A percentile compares a stretch with the other conserved stretches of the same genome.
These are phyloP conservation scores for Salix koriyanagi DNA, from an alignment of 345 rosid genomes.

Conservation along the genomic window DNA sequence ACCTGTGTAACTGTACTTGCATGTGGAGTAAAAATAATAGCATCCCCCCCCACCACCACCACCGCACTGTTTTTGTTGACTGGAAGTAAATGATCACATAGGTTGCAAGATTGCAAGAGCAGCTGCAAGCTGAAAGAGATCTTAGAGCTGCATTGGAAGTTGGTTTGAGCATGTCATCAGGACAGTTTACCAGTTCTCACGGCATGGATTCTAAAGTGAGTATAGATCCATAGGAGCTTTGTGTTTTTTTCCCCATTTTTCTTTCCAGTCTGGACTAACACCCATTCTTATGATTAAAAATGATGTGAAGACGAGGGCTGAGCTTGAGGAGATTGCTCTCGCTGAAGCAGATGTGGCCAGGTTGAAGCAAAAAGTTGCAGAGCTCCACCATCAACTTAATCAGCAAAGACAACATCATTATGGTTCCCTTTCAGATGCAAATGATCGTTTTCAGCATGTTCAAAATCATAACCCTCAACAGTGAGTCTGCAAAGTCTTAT, in stretches of 20 bases:
- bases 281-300: slow-evolving; percentile 29
- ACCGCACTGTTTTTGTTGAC: slow-evolving; percentile 6
- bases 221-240: slow-evolving; percentile 19
- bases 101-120: slow-evolving; percentile 98
- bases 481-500: slow-evolving; percentile 43
- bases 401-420: slow-evolving; percentile 90
- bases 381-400: slow-evolving; percentile 95
- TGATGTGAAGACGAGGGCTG: slow-evolving; percentile 87
- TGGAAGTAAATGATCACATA: slow-evolving; percentile 28
- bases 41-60: too few species aligned
- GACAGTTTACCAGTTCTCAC: slow-evolving; percentile 73
- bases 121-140: slow-evolving; percentile 98
- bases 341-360: slow-evolving; percentile 99
- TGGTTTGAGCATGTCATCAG: slow-evolving; percentile 97
- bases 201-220: slow-evolving; percentile 92
- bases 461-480: slow-evolving; percentile 75
- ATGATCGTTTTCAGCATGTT: slow-evolving; percentile 69
- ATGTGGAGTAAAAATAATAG: not conserved
- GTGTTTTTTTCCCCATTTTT: not conserved
- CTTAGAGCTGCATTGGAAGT: slow-evolving; percentile 96
- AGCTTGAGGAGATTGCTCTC: slow-evolving; percentile 99
- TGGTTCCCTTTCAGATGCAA: slow-evolving; percentile 70
- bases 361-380: slow-evolving; percentile 97
- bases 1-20: not conserved
- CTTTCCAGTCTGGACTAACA: not conserved